Evolutionary conservation across 768 basidiomycete species (phyloP).

Genomic region (Rhodotorula taiwanensis): DNA sequence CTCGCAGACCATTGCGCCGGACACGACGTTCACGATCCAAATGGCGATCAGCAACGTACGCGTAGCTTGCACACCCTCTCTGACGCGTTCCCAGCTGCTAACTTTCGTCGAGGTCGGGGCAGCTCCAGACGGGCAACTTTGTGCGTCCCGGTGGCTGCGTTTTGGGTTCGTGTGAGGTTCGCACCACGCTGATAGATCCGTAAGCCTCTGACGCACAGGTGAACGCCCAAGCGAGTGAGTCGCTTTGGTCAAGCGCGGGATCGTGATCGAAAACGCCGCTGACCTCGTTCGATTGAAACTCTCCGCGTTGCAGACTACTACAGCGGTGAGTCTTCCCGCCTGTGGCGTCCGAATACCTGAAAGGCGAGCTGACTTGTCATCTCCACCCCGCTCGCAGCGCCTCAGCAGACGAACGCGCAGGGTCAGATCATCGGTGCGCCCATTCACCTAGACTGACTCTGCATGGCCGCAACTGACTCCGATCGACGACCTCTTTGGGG

Average conservation of each 20-base stretch:
- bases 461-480: background rate
- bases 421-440: slow-evolving; percentile 52
- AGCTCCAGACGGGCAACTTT: slow-evolving; percentile 52
- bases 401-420: slow-evolving; percentile 52
- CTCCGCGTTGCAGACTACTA: background rate
- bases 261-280: too few relatives aligned
- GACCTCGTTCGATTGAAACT: too few relatives aligned
- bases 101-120: background rate
- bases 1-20: slow-evolving; percentile 46
- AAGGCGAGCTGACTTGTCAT: slow-evolving; percentile 1
- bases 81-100: slow-evolving; percentile 35
- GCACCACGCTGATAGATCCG: too few relatives aligned
- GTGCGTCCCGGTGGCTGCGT: slow-evolving; percentile 45
- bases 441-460: background rate
- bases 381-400: slow-evolving; percentile 44
- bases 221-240: slow-evolving; percentile 13
- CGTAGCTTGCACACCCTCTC: background rate
- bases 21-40: slow-evolving; percentile 52
- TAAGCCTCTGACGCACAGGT: background rate
- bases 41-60: slow-evolving; percentile 49
- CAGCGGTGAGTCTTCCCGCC: background rate
- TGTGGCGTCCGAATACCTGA: fast-evolving
- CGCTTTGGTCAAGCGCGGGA: too few relatives aligned
- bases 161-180: background rate
- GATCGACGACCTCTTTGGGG: background rate